These are phyloP conservation scores for Cladosporium sp. DNA, from an alignment of 2,329 filamentous ascomycete genomes.

Conservation along the genomic window DNA sequence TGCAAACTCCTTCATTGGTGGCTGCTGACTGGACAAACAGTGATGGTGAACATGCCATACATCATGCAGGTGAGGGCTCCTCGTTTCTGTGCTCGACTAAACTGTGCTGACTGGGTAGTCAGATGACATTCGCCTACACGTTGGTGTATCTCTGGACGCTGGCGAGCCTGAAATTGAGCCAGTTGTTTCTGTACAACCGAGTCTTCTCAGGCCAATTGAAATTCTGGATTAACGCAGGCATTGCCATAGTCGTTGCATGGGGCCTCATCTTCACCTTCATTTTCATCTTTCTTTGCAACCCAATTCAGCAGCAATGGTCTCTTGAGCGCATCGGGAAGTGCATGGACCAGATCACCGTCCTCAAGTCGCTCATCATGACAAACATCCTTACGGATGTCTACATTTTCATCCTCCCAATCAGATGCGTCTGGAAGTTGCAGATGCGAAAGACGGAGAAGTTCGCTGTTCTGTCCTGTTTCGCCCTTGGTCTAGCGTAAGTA, in stretches of 20 bases:
- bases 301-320: slow-evolving; percentile 6
- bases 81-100: neutral
- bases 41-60: slow-evolving; percentile 8
- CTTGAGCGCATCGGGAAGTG: slow-evolving; percentile 3
- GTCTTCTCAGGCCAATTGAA: slow-evolving; percentile 4
- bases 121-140: slow-evolving; percentile 10
- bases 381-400: slow-evolving; percentile 6
- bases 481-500: slow-evolving; percentile 8
- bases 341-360: slow-evolving; percentile 7
- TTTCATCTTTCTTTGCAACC: slow-evolving; percentile 11
- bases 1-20: neutral
- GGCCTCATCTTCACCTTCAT: slow-evolving; percentile 5
- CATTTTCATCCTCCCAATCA: slow-evolving; percentile 1
- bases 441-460: slow-evolving; percentile 11
- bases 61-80: slow-evolving; percentile 7
- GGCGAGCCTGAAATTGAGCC: slow-evolving; percentile 1
- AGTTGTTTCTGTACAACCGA: slow-evolving; percentile 4
- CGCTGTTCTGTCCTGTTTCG: slow-evolving; percentile 4
- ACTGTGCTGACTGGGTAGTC: neutral
- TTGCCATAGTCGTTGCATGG: neutral
- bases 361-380: slow-evolving; percentile 3
- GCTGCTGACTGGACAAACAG: neutral
- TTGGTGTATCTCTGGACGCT: slow-evolving; percentile 7
- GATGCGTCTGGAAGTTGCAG: slow-evolving; percentile 9
- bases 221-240: neutral